Conservation (phyloP, 2,329 filamentous ascomycete species). For the Colletotrichum abscissum region DNA sequence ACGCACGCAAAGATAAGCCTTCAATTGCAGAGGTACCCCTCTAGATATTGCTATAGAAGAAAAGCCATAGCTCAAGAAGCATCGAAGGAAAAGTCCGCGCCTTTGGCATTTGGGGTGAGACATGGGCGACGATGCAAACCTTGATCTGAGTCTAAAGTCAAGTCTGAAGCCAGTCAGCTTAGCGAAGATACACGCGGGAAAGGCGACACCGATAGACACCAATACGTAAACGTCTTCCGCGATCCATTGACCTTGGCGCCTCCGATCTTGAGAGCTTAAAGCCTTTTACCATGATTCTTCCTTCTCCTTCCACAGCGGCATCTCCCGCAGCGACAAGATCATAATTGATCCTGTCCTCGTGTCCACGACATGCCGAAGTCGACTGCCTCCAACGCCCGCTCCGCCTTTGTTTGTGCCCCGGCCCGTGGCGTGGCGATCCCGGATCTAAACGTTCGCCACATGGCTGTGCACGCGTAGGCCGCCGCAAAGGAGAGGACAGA, state of each 20-base stretch:
- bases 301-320: background rate
- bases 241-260: background rate
- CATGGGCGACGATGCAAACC: too few relatives aligned
- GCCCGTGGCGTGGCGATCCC: background rate
- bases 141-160: too few relatives aligned
- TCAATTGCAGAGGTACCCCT: too few relatives aligned
- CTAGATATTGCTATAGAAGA: too few relatives aligned
- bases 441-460: background rate
- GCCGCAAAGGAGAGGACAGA: background rate
- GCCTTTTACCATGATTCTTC: background rate
- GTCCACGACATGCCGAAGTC: background rate
- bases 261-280: background rate
- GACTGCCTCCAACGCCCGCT: background rate
- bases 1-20: too few relatives aligned
- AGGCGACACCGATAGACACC: too few relatives aligned
- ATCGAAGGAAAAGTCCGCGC: too few relatives aligned
- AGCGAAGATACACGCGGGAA: too few relatives aligned
- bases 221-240: too few relatives aligned
- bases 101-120: too few relatives aligned
- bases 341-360: background rate
- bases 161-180: too few relatives aligned
- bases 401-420: background rate
- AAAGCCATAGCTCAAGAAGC: too few relatives aligned
- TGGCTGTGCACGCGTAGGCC: background rate
- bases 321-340: background rate